Conservation (phyloP, 345 rosid genomes). For the Rhodamnia rubescens region DNA sequence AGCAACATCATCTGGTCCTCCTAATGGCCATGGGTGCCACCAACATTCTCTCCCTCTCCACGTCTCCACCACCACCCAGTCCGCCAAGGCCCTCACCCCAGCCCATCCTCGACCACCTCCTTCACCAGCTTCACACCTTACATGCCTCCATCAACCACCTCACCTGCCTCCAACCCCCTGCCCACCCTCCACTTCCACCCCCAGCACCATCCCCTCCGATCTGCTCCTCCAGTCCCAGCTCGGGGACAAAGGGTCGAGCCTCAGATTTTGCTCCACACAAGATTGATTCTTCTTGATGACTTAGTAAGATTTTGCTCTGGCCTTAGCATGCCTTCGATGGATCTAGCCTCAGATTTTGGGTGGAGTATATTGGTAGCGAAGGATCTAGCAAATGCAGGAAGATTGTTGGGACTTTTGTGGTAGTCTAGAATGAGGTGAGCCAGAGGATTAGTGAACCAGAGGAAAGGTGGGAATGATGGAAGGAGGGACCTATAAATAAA, state of each 20-base stretch:
- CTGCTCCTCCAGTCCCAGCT: conserved; percentile 69
- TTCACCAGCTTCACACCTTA: conserved; percentile 67
- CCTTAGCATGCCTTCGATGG: not conserved
- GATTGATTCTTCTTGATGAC: no score
- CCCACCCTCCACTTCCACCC: not conserved
- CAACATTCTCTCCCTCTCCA: conserved; percentile 78
- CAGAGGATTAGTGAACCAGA: not conserved
- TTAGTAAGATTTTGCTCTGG: no score
- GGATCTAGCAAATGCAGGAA: no score
- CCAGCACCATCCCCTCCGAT: conserved; percentile 34
- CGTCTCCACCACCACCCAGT: conserved; percentile 46
- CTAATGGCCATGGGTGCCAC: conserved; percentile 83
- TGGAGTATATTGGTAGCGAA: no score
- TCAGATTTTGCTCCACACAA: no score
- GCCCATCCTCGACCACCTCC: conserved; percentile 61
- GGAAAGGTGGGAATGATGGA: not conserved
- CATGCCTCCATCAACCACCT: conserved; percentile 91
- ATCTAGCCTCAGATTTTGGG: not conserved
- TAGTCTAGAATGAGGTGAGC: not conserved
- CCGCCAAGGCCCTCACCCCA: conserved; percentile 36
- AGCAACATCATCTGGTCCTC: conserved; percentile 28
- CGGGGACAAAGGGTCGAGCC: no score
- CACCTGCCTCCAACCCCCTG: conserved; percentile 51
- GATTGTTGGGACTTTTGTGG: not conserved
- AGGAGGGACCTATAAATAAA: not conserved